Conservation (phyloP, 805 yeast genomes). For the Phaffomyces antillensis region DNA sequence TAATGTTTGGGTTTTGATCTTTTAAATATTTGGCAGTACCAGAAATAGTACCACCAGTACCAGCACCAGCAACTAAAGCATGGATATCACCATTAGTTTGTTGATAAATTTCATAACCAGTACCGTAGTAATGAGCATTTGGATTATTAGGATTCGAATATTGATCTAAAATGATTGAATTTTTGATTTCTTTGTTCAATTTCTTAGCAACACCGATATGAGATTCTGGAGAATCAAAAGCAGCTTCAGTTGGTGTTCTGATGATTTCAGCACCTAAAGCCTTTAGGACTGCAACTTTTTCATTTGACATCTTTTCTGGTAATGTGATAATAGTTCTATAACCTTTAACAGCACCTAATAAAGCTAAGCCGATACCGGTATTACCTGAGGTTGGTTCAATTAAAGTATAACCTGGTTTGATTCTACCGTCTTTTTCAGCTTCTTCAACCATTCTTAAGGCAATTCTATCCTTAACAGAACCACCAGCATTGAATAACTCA, state of each 20-base stretch:
- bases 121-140: slow-evolving; percentile 74
- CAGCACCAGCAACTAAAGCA: slow-evolving; percentile 85
- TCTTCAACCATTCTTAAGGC: slow-evolving; percentile 82
- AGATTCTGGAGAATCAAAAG: slow-evolving; percentile 88
- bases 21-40: slow-evolving; percentile 76
- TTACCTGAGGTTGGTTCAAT: slow-evolving; percentile 90
- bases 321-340: slow-evolving; percentile 81
- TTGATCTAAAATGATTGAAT: slow-evolving; percentile 79
- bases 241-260: slow-evolving; percentile 88
- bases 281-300: slow-evolving; percentile 79
- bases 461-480: slow-evolving; percentile 84
- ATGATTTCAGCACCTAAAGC: slow-evolving; percentile 88
- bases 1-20: slow-evolving; percentile 55
- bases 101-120: slow-evolving; percentile 80
- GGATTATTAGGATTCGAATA: slow-evolving; percentile 76
- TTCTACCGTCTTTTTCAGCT: slow-evolving; percentile 70
- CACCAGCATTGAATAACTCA: slow-evolving; percentile 84
- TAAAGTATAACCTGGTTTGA: slow-evolving; percentile 78
- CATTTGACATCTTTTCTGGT: slow-evolving; percentile 91
- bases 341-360: slow-evolving; percentile 81
- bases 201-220: slow-evolving; percentile 84
- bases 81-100: slow-evolving; percentile 67
- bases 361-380: slow-evolving; percentile 86
- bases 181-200: slow-evolving; percentile 76
- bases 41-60: slow-evolving; percentile 88